Conservation (phyloP, 2,329 filamentous ascomycete species). For the Fusarium pseudograminearum region DNA sequence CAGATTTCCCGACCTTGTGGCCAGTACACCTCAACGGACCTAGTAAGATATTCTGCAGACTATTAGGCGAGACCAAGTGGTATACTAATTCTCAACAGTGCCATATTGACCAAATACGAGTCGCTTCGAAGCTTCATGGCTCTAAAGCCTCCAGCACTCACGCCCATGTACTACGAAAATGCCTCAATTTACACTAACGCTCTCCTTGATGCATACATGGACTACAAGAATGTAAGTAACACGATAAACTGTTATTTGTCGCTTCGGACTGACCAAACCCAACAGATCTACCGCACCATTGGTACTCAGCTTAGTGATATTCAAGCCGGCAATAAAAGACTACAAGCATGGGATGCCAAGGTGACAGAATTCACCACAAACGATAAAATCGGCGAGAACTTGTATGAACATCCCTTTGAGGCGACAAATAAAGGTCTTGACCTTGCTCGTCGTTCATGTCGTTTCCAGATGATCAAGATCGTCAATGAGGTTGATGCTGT, state of each 20-base stretch:
- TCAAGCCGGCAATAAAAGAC: not conserved
- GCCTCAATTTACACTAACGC: not conserved
- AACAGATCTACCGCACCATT: conserved; percentile 1
- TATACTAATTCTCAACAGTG: not conserved
- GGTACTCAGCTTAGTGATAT: not conserved
- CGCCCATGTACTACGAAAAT: not conserved
- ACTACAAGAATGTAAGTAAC: not conserved
- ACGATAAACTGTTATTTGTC: accelerated
- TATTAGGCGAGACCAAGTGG: too few species aligned
- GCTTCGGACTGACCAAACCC: too few species aligned
- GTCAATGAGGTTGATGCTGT: not conserved
- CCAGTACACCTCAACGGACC: not conserved
- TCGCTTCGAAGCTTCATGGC: not conserved
- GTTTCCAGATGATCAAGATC: not conserved
- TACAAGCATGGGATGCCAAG: not conserved
- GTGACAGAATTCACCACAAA: too few species aligned
- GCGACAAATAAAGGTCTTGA: not conserved
- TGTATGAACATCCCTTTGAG: not conserved
- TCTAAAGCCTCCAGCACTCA: not conserved
- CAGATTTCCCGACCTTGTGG: not conserved
- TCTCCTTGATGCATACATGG: not conserved
- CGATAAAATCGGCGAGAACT: too few species aligned
- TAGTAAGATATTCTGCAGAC: not conserved
- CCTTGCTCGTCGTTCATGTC: not conserved
- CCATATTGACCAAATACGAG: not conserved